Evolutionary conservation across 1,284 basidiomycete genomes (phyloP).

Genomic region (Tausonia pullulans): DNA sequence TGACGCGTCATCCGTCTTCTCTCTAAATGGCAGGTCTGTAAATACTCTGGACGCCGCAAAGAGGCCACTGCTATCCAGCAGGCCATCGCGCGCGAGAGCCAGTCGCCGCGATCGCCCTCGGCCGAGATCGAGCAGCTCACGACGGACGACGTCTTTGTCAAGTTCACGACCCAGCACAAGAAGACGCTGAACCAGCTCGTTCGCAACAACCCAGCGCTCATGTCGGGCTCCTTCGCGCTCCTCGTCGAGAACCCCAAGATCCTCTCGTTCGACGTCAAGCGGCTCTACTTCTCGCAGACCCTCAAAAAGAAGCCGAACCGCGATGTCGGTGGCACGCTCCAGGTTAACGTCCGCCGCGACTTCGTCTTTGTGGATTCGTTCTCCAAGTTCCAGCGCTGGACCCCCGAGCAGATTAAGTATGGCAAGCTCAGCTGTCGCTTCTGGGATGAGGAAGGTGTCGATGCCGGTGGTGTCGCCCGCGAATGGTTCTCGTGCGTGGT

Average conservation of each 20-base stretch:
- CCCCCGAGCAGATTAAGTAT: slow-evolving; percentile 93
- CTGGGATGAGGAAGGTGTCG: slow-evolving; percentile 94
- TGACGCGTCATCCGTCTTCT: no score
- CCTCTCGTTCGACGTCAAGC: slow-evolving; percentile 99
- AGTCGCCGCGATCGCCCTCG: slow-evolving; percentile 35
- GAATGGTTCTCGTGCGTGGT: slow-evolving; percentile 58
- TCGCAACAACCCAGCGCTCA: slow-evolving; percentile 90
- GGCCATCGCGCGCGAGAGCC: slow-evolving; percentile 1
- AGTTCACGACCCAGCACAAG: slow-evolving; percentile 87
- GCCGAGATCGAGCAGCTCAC: slow-evolving; percentile 51
- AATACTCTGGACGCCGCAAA: slow-evolving; percentile 48
- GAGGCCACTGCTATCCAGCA: slow-evolving; percentile 57
- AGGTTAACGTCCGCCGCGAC: slow-evolving; percentile 82
- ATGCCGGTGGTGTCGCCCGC: slow-evolving; percentile 93
- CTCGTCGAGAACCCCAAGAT: slow-evolving; percentile 93
- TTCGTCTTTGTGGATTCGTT: slow-evolving; percentile 97
- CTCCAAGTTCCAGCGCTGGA: slow-evolving; percentile 76
- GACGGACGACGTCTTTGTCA: slow-evolving; percentile 75
- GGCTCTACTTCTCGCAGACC: slow-evolving; percentile 96
- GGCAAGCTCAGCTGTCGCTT: slow-evolving; percentile 96
- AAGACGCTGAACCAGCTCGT: slow-evolving; percentile 97
- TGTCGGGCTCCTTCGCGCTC: slow-evolving; percentile 96
- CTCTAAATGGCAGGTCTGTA: no score
- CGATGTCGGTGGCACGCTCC: slow-evolving; percentile 71
- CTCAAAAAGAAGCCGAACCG: slow-evolving; percentile 73